Base-by-base conservation (phyloP, 176 grass and related monocot genomes). In the Luzula sylvatica region DNA sequence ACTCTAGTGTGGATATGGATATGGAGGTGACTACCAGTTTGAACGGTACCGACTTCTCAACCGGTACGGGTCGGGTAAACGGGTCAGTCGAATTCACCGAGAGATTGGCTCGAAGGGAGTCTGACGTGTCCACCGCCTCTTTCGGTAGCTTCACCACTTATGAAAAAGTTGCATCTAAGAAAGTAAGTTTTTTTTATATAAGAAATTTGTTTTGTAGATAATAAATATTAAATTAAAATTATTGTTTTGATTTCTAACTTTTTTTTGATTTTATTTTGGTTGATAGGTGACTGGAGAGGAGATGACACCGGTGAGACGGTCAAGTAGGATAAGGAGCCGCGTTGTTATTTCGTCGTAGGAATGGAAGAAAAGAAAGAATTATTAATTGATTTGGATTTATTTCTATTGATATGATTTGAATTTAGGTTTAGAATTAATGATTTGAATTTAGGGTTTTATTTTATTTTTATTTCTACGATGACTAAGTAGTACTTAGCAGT, bases 131-230 rank as follows among this genome's bases (percentile, higher is more conserved):
- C 12, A 82, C 83, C 22, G 49, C 66, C 7, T 82, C 92, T 16
- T 98, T 74, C 55, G 85, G 92, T 15, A 98, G 92, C 55, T 98
- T 76, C 65, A 74, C 81, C 20, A 82, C 80, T 15, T 86, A 77
- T 26, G 75, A 96, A 68, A 96, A 83, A 55, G 50, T 86, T 16
- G 16, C 81, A 57, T 68, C 81, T 24, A 90, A 90, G 78, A 98
- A 90, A 15, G 92, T 86, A 73, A 72, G 32, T 32, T 45, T 7
- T 8, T 49, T 3, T 70, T 72, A 5, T 3, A 8, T 7, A 50
- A 45, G 16, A 45, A 24, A 38, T 42, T 61, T 46, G 30, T 7
- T 35, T 35, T 35, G 9, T 35, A 35, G 9, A 7, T 35, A 1
- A 7, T 35, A 7, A 32, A 4, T 32, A 32, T 32, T 32, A 32